A percentile compares a stretch with the other conserved stretches of the same genome.
Conservation (phyloP, 2,329 filamentous ascomycete genomes). For the Hypoxylon sp. region DNA sequence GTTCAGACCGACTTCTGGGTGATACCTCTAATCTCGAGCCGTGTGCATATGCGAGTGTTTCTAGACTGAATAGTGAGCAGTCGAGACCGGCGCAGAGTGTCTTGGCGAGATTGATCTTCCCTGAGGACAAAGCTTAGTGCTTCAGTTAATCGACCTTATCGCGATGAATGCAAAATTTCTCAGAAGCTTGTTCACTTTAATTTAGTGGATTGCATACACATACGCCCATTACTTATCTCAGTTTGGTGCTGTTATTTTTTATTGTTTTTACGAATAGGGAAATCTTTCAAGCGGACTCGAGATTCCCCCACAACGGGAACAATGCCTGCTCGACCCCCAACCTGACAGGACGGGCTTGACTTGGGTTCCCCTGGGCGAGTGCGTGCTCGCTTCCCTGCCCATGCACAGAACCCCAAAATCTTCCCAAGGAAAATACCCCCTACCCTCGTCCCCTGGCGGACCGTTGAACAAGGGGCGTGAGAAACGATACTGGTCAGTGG, state of each 20-base stretch:
- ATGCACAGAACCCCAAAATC: slow-evolving; percentile 42
- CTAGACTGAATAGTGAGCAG: slow-evolving; percentile 19
- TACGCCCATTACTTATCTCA: slow-evolving; percentile 4
- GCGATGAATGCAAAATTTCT: slow-evolving; percentile 9
- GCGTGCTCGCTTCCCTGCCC: slow-evolving; percentile 43
- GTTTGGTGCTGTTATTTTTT: slow-evolving; percentile 5
- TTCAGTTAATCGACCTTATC: slow-evolving; percentile 24
- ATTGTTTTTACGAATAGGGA: slow-evolving; percentile 23
- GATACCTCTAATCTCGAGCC: slow-evolving; percentile 28
- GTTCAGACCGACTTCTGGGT: slow-evolving; percentile 31
- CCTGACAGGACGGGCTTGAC: slow-evolving; percentile 33
- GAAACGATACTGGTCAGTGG: slow-evolving; percentile 32
- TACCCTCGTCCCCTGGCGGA: slow-evolving; percentile 33
- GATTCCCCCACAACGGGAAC: slow-evolving; percentile 44
- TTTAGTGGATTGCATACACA: slow-evolving; percentile 18
- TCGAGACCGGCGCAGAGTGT: slow-evolving; percentile 31
- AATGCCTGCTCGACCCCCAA: slow-evolving; percentile 41
- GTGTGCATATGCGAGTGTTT: slow-evolving; percentile 37
- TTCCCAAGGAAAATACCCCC: slow-evolving; percentile 28
- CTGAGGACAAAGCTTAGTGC: slow-evolving; percentile 28
- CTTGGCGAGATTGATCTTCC: slow-evolving; percentile 37
- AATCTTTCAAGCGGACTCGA: slow-evolving; percentile 26
- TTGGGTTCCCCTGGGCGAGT: slow-evolving; percentile 36
- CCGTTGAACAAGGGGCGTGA: slow-evolving; percentile 37
- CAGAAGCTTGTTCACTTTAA: slow-evolving; percentile 21